Percentiles rank a stretch among this genome's conserved stretches.
These are phyloP conservation scores for Dacryopinax spathularia DNA, from an alignment of 768 basidiomycete species.

Conservation along the genomic window DNA sequence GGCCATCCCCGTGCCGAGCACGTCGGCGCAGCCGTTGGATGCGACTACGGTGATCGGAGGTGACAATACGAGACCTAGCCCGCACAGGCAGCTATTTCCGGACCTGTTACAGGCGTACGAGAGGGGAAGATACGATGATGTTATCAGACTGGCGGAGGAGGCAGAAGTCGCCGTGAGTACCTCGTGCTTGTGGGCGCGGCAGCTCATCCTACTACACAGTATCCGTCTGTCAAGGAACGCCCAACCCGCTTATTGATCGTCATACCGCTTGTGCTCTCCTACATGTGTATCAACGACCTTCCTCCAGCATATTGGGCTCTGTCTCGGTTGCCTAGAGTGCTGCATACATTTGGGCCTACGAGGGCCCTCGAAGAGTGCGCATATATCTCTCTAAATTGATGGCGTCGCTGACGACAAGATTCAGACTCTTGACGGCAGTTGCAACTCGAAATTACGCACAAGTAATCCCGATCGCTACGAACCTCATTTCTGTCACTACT, in stretches of 20 bases:
- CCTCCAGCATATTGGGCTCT: neutral
- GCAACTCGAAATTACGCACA: conserved; percentile 41
- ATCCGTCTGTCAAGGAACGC: conserved; percentile 26
- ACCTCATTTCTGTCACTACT: conserved; percentile 31
- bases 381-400: neutral
- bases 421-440: conserved; percentile 36
- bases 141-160: conserved; percentile 13
- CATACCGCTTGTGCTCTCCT: conserved; percentile 48
- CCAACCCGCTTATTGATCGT: conserved; percentile 38
- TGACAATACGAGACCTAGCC: conserved; percentile 32
- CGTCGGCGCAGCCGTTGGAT: neutral
- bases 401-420: conserved; percentile 33
- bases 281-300: conserved; percentile 48
- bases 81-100: conserved; percentile 28
- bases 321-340: conserved; percentile 29
- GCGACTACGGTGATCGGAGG: neutral
- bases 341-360: conserved; percentile 43
- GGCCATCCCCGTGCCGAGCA: neutral
- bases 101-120: conserved; percentile 27
- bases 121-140: conserved; percentile 28
- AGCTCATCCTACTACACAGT: neutral
- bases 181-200: neutral
- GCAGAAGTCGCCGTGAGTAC: conserved; percentile 39
- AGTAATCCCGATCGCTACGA: conserved; percentile 38
- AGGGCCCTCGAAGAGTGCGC: conserved; percentile 40